These are phyloP conservation scores for Fusarium hostae DNA, from an alignment of 2,329 filamentous ascomycete species.

Conservation along the genomic window DNA sequence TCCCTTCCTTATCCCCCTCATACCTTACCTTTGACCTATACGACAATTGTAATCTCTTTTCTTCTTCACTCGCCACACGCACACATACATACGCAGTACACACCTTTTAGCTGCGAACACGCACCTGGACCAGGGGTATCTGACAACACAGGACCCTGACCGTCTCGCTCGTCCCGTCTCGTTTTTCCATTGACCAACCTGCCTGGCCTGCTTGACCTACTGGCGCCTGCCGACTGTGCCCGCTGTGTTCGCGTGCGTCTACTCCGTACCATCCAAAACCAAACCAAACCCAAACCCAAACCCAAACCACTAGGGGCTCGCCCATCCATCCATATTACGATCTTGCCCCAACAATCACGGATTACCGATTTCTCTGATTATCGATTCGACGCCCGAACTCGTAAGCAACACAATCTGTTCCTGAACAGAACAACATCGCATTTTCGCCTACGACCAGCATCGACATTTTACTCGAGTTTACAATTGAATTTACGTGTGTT, in stretches of 20 bases:
- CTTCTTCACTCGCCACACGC: background rate
- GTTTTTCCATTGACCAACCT: slow-evolving; percentile 44
- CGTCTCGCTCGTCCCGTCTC: slow-evolving; percentile 28
- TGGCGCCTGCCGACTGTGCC: slow-evolving; percentile 29
- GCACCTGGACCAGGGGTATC: slow-evolving; percentile 34
- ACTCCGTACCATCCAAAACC: background rate
- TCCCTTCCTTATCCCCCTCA: slow-evolving; percentile 5
- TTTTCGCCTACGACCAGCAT: background rate
- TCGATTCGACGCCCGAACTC: slow-evolving; percentile 33
- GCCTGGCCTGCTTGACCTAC: slow-evolving; percentile 13
- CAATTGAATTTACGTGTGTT: slow-evolving; percentile 19
- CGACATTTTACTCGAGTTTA: background rate
- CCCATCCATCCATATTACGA: slow-evolving; percentile 40
- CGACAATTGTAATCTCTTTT: slow-evolving; percentile 29
- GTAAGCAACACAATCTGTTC: slow-evolving; percentile 21
- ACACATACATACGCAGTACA: background rate
- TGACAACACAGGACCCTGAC: slow-evolving; percentile 37
- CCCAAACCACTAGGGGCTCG: slow-evolving; percentile 34
- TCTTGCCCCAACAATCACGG: slow-evolving; percentile 40
- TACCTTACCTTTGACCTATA: background rate
- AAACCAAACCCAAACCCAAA: background rate
- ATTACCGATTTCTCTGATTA: slow-evolving; percentile 24
- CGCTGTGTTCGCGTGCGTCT: slow-evolving; percentile 43
- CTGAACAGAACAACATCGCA: slow-evolving; percentile 12
- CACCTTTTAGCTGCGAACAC: slow-evolving; percentile 25